phyloP scores from a whole-genome alignment of 352 stramenopile genomes.

The Blastocystis sp. region DNA sequence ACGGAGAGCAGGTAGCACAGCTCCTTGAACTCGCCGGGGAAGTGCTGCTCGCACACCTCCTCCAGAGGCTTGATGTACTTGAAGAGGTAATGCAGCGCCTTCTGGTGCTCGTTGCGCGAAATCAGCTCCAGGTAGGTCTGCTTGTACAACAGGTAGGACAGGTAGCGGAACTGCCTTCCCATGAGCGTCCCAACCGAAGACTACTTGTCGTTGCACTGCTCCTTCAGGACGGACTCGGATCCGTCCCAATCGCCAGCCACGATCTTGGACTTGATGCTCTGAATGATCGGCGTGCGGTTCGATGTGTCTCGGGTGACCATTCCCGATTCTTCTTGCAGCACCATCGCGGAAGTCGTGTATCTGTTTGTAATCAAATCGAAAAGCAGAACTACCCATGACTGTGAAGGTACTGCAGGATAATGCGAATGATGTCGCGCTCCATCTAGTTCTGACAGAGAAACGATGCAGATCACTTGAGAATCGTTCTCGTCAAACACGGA shows the following conservation, averaged over 20 bases:
- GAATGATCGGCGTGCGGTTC: constrained; percentile 36
- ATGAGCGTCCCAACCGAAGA: neutral
- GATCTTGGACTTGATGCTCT: constrained; percentile 3
- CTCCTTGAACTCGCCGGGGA: constrained; percentile 39
- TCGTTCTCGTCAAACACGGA: constrained; percentile 60
- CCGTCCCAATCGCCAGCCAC: constrained; percentile 28
- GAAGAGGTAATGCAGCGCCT: constrained; percentile 42
- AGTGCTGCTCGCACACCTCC: neutral
- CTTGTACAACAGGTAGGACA: constrained; percentile 27
- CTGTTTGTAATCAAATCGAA: neutral
- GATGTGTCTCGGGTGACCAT: constrained; percentile 30
- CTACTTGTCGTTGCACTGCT: constrained; percentile 11
- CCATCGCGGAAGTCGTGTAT: constrained; percentile 24
- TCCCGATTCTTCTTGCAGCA: constrained; percentile 57
- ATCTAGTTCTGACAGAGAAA: neutral
- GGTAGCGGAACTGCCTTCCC: neutral
- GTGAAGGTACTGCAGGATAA: constrained; percentile 59
- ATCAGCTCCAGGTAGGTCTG: constrained; percentile 46
- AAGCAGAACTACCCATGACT: constrained; percentile 10
- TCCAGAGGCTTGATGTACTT: constrained; percentile 61
- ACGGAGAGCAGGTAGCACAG: constrained; percentile 51
- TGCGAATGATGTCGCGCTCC: constrained; percentile 51
- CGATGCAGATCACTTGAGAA: neutral
- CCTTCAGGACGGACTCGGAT: constrained; percentile 8
- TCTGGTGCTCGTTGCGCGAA: constrained; percentile 50